Evolutionary conservation across 2,329 filamentous ascomycete genomes (phyloP).

Genomic region (Pseudogymnoascus sp.): DNA sequence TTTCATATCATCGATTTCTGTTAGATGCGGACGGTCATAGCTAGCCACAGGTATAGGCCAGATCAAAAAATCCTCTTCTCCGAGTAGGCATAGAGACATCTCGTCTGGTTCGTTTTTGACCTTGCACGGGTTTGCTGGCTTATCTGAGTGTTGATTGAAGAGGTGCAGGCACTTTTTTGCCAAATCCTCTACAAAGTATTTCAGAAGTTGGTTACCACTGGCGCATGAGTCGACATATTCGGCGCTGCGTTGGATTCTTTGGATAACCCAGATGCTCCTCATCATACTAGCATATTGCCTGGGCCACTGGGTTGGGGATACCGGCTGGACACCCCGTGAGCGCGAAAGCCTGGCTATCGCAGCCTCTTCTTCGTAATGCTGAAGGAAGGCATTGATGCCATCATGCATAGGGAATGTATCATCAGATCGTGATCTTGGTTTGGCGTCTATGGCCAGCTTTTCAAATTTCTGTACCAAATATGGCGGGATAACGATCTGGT

Average conservation of each 20-base stretch:
- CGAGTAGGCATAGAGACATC: neutral
- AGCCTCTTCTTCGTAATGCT: neutral
- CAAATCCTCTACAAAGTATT: slow-evolving; percentile 8
- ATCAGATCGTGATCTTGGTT: neutral
- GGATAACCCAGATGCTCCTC: slow-evolving; percentile 10
- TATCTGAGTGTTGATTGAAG: slow-evolving; percentile 2
- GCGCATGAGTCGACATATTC: slow-evolving; percentile 7
- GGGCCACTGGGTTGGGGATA: neutral
- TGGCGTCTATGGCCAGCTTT: neutral
- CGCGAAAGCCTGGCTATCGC: neutral
- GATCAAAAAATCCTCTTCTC: slow-evolving; percentile 6
- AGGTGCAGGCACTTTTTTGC: slow-evolving; percentile 1
- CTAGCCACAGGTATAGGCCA: neutral
- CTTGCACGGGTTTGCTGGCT: neutral
- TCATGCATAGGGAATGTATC: slow-evolving; percentile 10
- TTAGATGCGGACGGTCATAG: neutral
- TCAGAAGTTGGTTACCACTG: slow-evolving; percentile 6
- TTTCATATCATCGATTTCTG: slow-evolving; percentile 8
- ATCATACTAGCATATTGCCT: slow-evolving; percentile 10
- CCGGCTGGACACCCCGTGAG: neutral
- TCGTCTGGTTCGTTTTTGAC: slow-evolving; percentile 9
- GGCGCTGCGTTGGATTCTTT: neutral
- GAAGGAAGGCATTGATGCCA: slow-evolving; percentile 10
- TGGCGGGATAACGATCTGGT: slow-evolving; percentile 9
- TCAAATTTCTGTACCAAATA: slow-evolving; percentile 10